Evolutionary conservation across 2,329 filamentous ascomycete genomes (phyloP), one percentile per base, ranked within the genome.

Genomic region (Dactylellina parvicollis): DNA sequence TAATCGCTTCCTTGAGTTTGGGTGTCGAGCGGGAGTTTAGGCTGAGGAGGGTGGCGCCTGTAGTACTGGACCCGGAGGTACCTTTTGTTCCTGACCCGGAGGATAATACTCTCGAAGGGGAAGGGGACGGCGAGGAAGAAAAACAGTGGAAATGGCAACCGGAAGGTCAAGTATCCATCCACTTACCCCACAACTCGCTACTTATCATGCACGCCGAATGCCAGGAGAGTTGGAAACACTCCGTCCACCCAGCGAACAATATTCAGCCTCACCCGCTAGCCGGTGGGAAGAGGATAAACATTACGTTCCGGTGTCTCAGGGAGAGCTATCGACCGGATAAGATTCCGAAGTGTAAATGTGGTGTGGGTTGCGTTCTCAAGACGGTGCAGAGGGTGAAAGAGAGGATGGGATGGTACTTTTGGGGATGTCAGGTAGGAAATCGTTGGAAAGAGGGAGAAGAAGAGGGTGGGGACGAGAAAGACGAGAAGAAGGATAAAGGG

Each of bases 151-250:
- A 61, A 49, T 73, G 69, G 69, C 54, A 66, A 16, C 84, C 86
- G 0, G 87, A 91, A 78, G 94, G 93, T 2, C 93, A 96, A 79
- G 94, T 98, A 69, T 88, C 92, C 0, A 95, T 98, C 44, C 92
- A 97, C 77, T 87, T 98, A 0, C 94, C 94, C 0, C 95, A 98
- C 80, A 98, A 98, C 80, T 96, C 92, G 0, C 85, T 98, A 0
- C 85, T 99, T 0, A 85, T 98, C 8, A 98, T 99, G 95, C 93
- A 98, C 78, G 93, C 94, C 0, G 92, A 96, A 79, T 98, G 96
- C 92, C 94, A 98, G 79, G 94, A 98, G 79, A 89, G 91, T 79
- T 98, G 92, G 92, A 98, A 97, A 80, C 95, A 99, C 80, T 75
- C 72, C 76, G 90, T 99, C 44, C 84, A 88, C 0, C 90, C 92